These are phyloP conservation scores for Melastoma malabathricum DNA, from an alignment of 345 rosid genomes.

Conservation along the genomic window DNA sequence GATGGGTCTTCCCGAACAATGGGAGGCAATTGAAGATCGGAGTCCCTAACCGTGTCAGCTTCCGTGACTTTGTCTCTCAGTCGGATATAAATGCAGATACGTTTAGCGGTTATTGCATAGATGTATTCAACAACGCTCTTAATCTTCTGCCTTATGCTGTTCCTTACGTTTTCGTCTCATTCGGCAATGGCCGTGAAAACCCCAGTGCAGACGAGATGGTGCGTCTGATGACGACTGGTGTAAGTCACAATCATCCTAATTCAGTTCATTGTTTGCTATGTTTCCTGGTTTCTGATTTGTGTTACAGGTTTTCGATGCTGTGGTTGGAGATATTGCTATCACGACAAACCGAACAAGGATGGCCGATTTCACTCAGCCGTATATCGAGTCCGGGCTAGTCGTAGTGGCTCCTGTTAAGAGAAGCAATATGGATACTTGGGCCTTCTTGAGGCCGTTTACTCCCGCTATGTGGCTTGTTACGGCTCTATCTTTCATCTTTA, in stretches of 20 bases:
- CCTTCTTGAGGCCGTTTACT: slow-evolving; percentile 66
- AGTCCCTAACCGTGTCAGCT: slow-evolving; percentile 74
- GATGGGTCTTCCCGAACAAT: slow-evolving; percentile 60
- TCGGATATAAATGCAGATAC: slow-evolving; percentile 22
- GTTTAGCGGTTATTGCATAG: slow-evolving; percentile 61
- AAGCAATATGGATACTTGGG: slow-evolving; percentile 35
- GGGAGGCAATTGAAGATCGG: slow-evolving; percentile 61
- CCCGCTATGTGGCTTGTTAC: slow-evolving; percentile 43
- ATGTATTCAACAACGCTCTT: slow-evolving; percentile 55
- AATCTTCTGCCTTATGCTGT: slow-evolving; percentile 57
- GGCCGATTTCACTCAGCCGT: slow-evolving; percentile 77
- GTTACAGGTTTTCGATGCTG: slow-evolving; percentile 53
- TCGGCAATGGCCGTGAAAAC: slow-evolving; percentile 60
- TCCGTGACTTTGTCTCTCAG: slow-evolving; percentile 53
- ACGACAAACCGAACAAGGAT: slow-evolving; percentile 36
- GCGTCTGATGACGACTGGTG: slow-evolving; percentile 40
- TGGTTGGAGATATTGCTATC: slow-evolving; percentile 56
- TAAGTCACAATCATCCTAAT: slow-evolving; percentile 21
- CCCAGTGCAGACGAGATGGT: slow-evolving; percentile 43
- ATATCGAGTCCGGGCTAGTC: slow-evolving; percentile 52
- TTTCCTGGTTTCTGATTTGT: slow-evolving; percentile 7
- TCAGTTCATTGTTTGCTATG: neutral
- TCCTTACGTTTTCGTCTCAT: slow-evolving; percentile 48
- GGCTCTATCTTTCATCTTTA: slow-evolving; percentile 35
- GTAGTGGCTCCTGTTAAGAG: slow-evolving; percentile 43